Conservation (phyloP, 2,329 filamentous ascomycete species). For the Ceratocystis cubensis region DNA sequence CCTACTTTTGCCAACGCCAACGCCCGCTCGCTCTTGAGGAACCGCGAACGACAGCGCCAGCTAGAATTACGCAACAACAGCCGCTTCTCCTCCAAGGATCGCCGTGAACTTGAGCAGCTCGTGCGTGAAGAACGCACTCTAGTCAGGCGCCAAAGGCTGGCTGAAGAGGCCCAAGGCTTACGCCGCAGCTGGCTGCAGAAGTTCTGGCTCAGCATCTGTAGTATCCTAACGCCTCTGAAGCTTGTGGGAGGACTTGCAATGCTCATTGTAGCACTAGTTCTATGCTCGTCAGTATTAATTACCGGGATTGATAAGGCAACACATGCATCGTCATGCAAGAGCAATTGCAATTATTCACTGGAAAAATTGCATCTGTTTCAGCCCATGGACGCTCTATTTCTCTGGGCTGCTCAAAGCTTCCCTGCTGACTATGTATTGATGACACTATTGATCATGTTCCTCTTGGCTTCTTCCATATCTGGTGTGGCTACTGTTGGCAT, state of each 20-base stretch:
- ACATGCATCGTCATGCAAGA: constrained; percentile 82
- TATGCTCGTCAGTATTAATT: constrained; percentile 88
- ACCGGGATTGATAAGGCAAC: constrained; percentile 92
- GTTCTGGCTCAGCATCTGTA: constrained; percentile 67
- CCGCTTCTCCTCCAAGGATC: constrained; percentile 70
- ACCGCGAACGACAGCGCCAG: constrained; percentile 83
- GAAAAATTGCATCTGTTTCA: constrained; percentile 84
- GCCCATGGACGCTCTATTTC: constrained; percentile 80
- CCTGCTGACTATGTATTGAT: constrained; percentile 88
- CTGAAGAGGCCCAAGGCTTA: constrained; percentile 53
- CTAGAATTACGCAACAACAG: constrained; percentile 76
- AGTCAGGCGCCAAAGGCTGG: constrained; percentile 75
- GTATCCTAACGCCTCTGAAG: constrained; percentile 77
- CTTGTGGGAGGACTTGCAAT: constrained; percentile 72
- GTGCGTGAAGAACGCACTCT: constrained; percentile 85
- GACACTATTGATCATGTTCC: constrained; percentile 67
- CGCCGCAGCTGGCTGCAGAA: constrained; percentile 52
- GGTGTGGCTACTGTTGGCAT: constrained; percentile 82
- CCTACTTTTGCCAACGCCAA: constrained; percentile 67
- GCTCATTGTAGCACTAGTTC: constrained; percentile 57
- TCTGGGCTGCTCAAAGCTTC: constrained; percentile 69
- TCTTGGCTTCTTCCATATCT: constrained; percentile 79
- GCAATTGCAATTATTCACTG: constrained; percentile 82
- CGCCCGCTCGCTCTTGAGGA: constrained; percentile 67
- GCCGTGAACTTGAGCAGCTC: constrained; percentile 75